Evolutionary conservation across 139 green algal species (phyloP).

Genomic region (Haematococcus lacustris): DNA sequence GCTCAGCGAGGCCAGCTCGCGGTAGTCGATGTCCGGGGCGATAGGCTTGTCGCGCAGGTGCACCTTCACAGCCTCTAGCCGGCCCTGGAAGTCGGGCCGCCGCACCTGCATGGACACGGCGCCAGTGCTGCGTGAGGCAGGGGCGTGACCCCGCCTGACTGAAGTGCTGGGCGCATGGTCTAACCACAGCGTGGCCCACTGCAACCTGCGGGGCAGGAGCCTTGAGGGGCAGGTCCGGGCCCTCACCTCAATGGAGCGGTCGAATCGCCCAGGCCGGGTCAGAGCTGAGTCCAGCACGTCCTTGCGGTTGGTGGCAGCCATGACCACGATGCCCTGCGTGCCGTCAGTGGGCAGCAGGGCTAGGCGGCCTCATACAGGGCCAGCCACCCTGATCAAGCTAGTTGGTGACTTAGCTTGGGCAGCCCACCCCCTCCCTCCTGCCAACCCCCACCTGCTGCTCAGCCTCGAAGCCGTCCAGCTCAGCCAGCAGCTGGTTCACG

Average conservation of each 20-base stretch:
- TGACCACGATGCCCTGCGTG: slow-evolving; percentile 70
- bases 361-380: no score
- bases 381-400: no score
- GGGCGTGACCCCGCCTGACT: no score
- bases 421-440: no score
- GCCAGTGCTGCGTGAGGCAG: no score
- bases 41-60: slow-evolving; percentile 49
- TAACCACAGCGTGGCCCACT: no score
- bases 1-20: slow-evolving; percentile 31
- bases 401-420: no score
- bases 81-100: slow-evolving; percentile 68
- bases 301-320: slow-evolving; percentile 88
- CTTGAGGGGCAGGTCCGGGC: no score
- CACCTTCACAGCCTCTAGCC: slow-evolving; percentile 60
- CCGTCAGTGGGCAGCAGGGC: not conserved
- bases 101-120: slow-evolving; percentile 10
- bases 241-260: slow-evolving; percentile 74
- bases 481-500: slow-evolving; percentile 68
- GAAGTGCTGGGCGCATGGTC: no score
- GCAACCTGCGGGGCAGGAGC: no score
- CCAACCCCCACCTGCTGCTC: slow-evolving; percentile 36
- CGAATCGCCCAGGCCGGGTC: slow-evolving; percentile 79
- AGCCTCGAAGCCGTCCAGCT: slow-evolving; percentile 88
- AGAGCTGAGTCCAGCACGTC: slow-evolving; percentile 90
- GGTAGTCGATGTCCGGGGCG: slow-evolving; percentile 36